Conservation (phyloP, 2,329 filamentous ascomycete genomes). For the Penicillium sp. region DNA sequence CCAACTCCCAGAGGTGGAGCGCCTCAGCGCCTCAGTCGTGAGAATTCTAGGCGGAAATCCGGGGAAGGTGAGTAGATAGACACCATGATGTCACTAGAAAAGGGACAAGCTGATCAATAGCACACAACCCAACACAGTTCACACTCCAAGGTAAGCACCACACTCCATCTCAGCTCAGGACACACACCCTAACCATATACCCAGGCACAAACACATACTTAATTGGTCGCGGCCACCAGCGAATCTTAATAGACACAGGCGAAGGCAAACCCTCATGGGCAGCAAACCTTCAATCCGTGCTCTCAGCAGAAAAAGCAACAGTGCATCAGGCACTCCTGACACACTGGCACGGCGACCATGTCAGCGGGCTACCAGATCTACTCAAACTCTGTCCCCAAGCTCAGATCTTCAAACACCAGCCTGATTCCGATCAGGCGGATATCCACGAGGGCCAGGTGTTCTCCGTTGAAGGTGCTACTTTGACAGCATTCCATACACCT, state of each 20-base stretch:
- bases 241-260: slow-evolving; percentile 86
- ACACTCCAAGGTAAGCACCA: slow-evolving; percentile 54
- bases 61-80: slow-evolving; percentile 60
- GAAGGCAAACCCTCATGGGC: slow-evolving; percentile 77
- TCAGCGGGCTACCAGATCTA: slow-evolving; percentile 71
- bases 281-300: slow-evolving; percentile 59
- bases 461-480: slow-evolving; percentile 53
- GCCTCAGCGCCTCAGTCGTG: slow-evolving; percentile 73
- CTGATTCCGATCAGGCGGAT: slow-evolving; percentile 49
- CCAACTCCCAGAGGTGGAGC: slow-evolving; percentile 69
- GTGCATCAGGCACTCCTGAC: slow-evolving; percentile 74
- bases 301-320: slow-evolving; percentile 65
- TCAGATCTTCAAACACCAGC: slow-evolving; percentile 65
- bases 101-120: slow-evolving; percentile 6
- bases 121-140: slow-evolving; percentile 40
- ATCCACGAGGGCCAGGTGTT: slow-evolving; percentile 59
- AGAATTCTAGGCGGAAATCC: slow-evolving; percentile 89
- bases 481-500: slow-evolving; percentile 66
- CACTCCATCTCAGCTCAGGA: not conserved
- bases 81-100: not conserved
- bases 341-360: slow-evolving; percentile 91
- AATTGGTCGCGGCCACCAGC: slow-evolving; percentile 67
- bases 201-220: slow-evolving; percentile 90
- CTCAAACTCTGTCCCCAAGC: slow-evolving; percentile 61
- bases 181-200: not conserved